Percentiles rank a stretch among this genome's conserved stretches.
These are phyloP conservation scores for Quercus parvula DNA, from an alignment of 306 rosid species.

Conservation along the genomic window DNA sequence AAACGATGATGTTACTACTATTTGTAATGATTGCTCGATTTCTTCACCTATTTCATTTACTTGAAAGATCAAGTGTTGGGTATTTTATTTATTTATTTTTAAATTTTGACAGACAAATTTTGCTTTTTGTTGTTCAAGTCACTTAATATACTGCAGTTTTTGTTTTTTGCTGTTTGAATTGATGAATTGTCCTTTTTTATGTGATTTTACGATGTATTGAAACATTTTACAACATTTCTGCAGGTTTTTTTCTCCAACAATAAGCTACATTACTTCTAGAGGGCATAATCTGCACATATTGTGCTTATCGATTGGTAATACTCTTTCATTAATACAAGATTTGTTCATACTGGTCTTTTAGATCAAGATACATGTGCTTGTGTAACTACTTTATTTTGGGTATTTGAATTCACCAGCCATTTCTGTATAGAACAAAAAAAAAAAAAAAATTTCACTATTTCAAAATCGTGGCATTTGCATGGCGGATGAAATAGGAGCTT, in stretches of 20 bases:
- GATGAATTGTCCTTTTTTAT: background rate
- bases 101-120: background rate
- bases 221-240: conserved; percentile 25
- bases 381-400: background rate
- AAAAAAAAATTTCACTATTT: background rate
- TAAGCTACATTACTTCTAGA: conserved; percentile 66
- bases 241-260: conserved; percentile 93
- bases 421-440: background rate
- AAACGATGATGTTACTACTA: background rate
- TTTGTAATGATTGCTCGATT: background rate
- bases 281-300: conserved; percentile 71
- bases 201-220: conserved; percentile 18
- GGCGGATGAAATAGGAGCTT: background rate
- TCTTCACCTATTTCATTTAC: background rate
- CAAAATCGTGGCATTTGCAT: background rate
- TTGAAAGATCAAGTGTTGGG: background rate
- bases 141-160: background rate
- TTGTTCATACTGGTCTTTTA: conserved; percentile 5
- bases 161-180: background rate
- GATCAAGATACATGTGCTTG: background rate
- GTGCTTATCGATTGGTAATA: conserved; percentile 77
- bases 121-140: background rate
- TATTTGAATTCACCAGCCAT: background rate
- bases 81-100: background rate
- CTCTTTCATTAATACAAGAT: conserved; percentile 18